Conservation (phyloP, 225 moss, liverwort and hornwort genomes). For the Pseudoscleropodium purum region DNA sequence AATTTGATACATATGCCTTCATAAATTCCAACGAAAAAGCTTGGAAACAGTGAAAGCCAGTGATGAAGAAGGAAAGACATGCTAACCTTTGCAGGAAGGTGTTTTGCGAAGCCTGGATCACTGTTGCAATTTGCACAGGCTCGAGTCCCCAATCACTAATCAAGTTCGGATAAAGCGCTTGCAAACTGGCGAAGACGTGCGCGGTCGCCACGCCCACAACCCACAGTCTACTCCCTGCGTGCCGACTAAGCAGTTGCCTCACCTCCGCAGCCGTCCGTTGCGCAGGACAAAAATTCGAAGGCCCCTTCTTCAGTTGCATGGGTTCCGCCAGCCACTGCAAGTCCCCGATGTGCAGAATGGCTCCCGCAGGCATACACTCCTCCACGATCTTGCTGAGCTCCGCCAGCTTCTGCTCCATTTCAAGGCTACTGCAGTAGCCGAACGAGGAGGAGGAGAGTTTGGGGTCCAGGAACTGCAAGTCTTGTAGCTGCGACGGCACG, state of each 20-base stretch:
- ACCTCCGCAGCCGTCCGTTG: conserved; percentile 52
- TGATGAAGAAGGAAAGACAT: neutral
- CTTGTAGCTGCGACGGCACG: conserved; percentile 33
- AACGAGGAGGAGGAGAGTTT: conserved; percentile 58
- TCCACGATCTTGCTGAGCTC: conserved; percentile 63
- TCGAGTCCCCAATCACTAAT: conserved; percentile 54
- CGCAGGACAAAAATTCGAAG: conserved; percentile 36
- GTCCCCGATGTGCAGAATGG: conserved; percentile 74
- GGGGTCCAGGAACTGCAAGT: conserved; percentile 46
- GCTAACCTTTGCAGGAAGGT: conserved; percentile 29
- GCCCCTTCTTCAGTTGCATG: conserved; percentile 36
- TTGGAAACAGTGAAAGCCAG: neutral
- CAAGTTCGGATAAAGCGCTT: conserved; percentile 31
- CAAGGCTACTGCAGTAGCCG: conserved; percentile 46
- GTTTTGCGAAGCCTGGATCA: neutral
- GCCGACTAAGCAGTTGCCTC: conserved; percentile 33
- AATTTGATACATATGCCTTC: neutral
- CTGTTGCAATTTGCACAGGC: conserved; percentile 23
- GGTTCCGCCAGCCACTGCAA: conserved; percentile 72
- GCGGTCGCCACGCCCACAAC: conserved; percentile 55
- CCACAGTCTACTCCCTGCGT: conserved; percentile 56
- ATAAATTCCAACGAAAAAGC: neutral
- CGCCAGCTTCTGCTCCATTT: conserved; percentile 62
- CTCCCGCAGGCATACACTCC: conserved; percentile 62
- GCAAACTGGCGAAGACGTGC: conserved; percentile 25